phyloP scores from a whole-genome alignment of 805 yeast genomes.

The Priceomyces melissophilus region DNA sequence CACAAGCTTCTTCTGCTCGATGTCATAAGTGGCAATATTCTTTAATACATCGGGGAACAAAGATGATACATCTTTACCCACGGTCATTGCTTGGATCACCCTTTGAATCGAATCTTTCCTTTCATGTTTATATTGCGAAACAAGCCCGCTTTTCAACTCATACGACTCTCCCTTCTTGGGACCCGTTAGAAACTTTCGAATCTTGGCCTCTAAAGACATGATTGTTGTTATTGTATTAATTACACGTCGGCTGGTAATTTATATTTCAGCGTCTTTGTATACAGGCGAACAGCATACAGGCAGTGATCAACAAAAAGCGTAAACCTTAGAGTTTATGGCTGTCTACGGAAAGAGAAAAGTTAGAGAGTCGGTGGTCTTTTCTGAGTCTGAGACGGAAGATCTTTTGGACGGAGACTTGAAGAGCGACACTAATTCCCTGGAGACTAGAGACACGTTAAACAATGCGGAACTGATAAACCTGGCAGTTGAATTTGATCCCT shows the following conservation, averaged over 20 bases:
- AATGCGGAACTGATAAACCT: not conserved
- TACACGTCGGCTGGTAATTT: too few relatives aligned
- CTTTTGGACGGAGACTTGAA: too few relatives aligned
- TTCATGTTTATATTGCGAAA: constrained; percentile 91
- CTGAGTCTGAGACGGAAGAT: too few relatives aligned
- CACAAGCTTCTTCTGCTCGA: constrained; percentile 94
- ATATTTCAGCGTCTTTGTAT: too few relatives aligned
- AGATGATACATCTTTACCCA: constrained; percentile 93
- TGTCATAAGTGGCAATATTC: constrained; percentile 93
- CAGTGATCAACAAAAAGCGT: too few relatives aligned
- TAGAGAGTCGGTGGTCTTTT: too few relatives aligned
- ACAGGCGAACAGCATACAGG: too few relatives aligned
- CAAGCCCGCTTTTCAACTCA: constrained; percentile 85
- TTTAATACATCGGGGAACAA: constrained; percentile 94
- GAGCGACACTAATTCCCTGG: not conserved
- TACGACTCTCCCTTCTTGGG: constrained; percentile 72
- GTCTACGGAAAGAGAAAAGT: too few relatives aligned
- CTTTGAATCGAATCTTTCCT: constrained; percentile 95
- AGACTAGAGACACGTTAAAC: not conserved
- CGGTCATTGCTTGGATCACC: constrained; percentile 97
- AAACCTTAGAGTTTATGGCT: too few relatives aligned
- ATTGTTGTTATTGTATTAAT: constrained; percentile 2
- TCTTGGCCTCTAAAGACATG: constrained; percentile 43
- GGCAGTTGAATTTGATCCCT: constrained; percentile 3
- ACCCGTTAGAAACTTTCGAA: constrained; percentile 40